Evolutionary conservation across 306 rosid genomes (phyloP).

Genomic region (Rubus parviflorus): DNA sequence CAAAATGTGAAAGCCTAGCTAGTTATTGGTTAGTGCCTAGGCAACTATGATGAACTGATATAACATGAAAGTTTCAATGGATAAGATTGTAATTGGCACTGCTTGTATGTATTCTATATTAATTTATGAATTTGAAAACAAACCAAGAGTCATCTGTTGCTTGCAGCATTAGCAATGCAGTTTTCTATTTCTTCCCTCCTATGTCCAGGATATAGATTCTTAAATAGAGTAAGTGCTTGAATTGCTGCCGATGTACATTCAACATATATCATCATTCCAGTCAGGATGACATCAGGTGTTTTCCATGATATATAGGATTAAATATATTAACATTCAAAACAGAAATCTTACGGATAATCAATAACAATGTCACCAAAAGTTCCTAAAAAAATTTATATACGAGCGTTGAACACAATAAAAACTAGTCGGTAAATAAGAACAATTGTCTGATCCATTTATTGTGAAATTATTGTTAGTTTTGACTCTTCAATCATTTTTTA

Average conservation of each 20-base stretch:
- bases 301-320: background rate
- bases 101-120: background rate
- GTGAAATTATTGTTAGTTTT: too few relatives aligned
- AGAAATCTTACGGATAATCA: constrained; percentile 36
- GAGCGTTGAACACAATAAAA: too few relatives aligned
- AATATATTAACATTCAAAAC: constrained; percentile 3
- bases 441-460: too few relatives aligned
- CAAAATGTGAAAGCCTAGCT: constrained; percentile 8
- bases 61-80: background rate
- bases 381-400: too few relatives aligned
- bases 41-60: background rate
- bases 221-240: constrained; percentile 33
- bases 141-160: constrained; percentile 40
- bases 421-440: too few relatives aligned
- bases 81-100: background rate
- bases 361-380: constrained; percentile 45
- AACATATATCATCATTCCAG: constrained; percentile 22
- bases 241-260: constrained; percentile 44
- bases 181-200: constrained; percentile 32
- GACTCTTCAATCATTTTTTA: too few relatives aligned
- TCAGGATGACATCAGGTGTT: background rate
- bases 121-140: background rate
- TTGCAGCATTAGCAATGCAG: constrained; percentile 36
- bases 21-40: background rate
- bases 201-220: constrained; percentile 31